phyloP scores from a whole-genome alignment of 352 stramenopile genomes.

The Detonula confervacea region DNA sequence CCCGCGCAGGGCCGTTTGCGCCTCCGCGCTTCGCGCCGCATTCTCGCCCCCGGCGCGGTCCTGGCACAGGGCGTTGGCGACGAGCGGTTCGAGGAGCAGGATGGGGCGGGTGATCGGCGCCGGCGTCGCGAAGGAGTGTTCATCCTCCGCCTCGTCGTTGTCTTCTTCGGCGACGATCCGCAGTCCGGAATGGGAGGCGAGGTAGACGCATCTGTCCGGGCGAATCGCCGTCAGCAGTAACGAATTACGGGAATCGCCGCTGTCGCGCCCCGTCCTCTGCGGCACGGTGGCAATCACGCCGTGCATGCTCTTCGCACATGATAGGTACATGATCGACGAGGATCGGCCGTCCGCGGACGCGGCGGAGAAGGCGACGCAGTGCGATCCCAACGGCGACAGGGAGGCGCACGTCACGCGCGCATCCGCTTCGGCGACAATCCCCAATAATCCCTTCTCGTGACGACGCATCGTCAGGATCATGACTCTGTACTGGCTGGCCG shows the following conservation, averaged over 20 bases:
- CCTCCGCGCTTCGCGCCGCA: constrained; percentile 4
- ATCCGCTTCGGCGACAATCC: constrained; percentile 61
- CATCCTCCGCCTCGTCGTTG: constrained; percentile 53
- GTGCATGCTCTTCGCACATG: constrained; percentile 40
- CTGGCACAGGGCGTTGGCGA: constrained; percentile 81
- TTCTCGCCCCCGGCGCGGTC: constrained; percentile 40
- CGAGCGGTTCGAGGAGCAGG: constrained; percentile 78
- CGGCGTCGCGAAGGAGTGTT: constrained; percentile 64
- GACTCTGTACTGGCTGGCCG: constrained; percentile 71
- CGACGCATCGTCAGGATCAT: constrained; percentile 77
- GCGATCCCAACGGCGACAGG: constrained; percentile 74
- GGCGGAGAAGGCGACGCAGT: constrained; percentile 75
- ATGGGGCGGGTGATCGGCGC: constrained; percentile 58
- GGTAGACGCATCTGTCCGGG: constrained; percentile 75
- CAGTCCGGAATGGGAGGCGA: constrained; percentile 47
- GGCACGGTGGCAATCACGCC: constrained; percentile 71
- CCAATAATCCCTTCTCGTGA: constrained; percentile 33
- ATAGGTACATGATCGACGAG: constrained; percentile 72
- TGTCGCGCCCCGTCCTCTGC: constrained; percentile 13
- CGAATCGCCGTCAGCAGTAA: constrained; percentile 65
- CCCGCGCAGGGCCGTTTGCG: constrained; percentile 49
- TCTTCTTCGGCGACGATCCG: constrained; percentile 30
- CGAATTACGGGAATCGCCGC: too few relatives aligned
- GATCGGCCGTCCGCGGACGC: constrained; percentile 21
- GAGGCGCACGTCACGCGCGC: constrained; percentile 44